Evolutionary conservation across 164 flowering plant genomes (phyloP).

Genomic region (Sextonia rubra): DNA sequence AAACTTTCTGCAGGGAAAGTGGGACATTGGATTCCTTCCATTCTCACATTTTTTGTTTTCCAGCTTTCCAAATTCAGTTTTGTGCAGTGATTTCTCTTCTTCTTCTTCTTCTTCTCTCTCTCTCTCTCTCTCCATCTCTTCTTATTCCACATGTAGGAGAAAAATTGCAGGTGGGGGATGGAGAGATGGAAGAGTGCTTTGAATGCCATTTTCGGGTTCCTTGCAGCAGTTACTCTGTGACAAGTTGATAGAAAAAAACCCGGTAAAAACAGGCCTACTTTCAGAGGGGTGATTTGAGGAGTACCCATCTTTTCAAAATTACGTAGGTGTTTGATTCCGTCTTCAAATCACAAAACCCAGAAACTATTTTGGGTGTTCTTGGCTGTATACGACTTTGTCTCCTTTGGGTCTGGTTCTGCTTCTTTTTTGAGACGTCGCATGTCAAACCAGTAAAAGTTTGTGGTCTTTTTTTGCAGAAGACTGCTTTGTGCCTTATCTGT

Average conservation of each 20-base stretch:
- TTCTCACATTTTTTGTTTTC: too few species aligned
- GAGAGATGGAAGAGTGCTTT: slow-evolving; percentile 1
- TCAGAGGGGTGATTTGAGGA: slow-evolving; percentile 20
- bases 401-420: not conserved
- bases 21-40: not conserved
- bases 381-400: not conserved
- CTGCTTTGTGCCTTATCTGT: not conserved
- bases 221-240: not conserved
- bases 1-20: not conserved
- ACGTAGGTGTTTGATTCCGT: slow-evolving; percentile 7
- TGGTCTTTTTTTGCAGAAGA: not conserved
- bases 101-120: too few species aligned
- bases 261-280: slow-evolving; percentile 7
- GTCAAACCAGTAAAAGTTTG: not conserved
- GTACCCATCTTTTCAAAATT: slow-evolving; percentile 15
- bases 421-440: not conserved
- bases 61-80: not conserved
- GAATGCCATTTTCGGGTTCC: slow-evolving; percentile 11
- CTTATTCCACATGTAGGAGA: not conserved
- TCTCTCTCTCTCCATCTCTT: not conserved
- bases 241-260: not conserved
- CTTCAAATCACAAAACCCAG: slow-evolving; percentile 13
- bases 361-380: slow-evolving; percentile 12
- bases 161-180: too few species aligned
- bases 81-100: not conserved